Evolutionary conservation across 805 yeast genomes (phyloP), one percentile per base, ranked within the genome.

Genomic region (Cyberlindnera lachancei): DNA sequence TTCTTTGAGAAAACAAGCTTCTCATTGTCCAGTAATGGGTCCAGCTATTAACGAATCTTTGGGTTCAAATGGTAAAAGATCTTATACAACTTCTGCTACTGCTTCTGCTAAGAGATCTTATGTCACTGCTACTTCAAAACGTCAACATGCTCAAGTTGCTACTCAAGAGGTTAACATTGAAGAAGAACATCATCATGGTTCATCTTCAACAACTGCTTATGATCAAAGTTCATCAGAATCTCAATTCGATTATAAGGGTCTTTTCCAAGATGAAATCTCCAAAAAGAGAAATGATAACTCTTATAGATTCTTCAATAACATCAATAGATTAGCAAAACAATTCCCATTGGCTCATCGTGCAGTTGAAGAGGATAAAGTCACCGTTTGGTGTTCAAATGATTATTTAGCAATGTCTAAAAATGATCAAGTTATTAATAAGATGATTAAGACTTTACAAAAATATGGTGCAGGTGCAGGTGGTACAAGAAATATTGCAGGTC

Each of bases 391-490:
- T 55, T 88, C 98, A 25, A 92, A 92, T 58, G 99, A 92, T 60
- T 92, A 92, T 58, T 68, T 92, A 40, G 96, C 97, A 10, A 84
- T 92, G 92, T 90, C 96, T 32, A 77, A 75, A 51, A 83, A 90
- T 56, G 70, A 70, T 41, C 64, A 69, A 41, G 90, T 90, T 27
- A 63, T 86, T 38, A 62, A 72, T 13, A 76, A 75, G 35, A 92
- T 90, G 90, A 79, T 80, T 47, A 56, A 66, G 30, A 78, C 94
- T 13, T 69, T 92, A 58, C 82, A 81, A 48, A 76, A 73, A 63
- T 92, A 92, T 56, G 99, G 99, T 50, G 82, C 95, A 5, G 99
- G 99, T 49, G 95, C 99, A 7, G 99, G 99, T 53, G 99, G 99
- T 47, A 92, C 99, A 30, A 74, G 99, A 54, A 92, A 92, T 63